Conservation (phyloP, 805 yeast genomes). For the Allodekkera sacchari region DNA sequence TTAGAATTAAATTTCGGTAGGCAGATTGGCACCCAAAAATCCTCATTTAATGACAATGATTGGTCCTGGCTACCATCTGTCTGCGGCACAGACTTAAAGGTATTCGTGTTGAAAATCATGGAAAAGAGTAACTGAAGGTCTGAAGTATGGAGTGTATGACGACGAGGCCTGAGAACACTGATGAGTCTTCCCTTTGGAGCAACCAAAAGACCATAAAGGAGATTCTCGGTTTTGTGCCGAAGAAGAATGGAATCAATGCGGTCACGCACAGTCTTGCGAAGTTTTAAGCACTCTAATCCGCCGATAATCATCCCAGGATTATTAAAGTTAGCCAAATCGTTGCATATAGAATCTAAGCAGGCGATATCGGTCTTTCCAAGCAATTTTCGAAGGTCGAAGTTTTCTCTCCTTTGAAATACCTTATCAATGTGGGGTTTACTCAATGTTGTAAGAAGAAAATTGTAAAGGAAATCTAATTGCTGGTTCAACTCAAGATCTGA, state of each 20-base stretch:
- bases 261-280: slow-evolving; percentile 49
- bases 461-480: slow-evolving; percentile 67
- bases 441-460: slow-evolving; percentile 72
- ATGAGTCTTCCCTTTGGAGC: slow-evolving; percentile 57
- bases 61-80: slow-evolving; percentile 4
- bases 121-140: slow-evolving; percentile 72
- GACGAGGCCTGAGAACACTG: slow-evolving; percentile 64
- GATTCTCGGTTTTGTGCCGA: slow-evolving; percentile 38
- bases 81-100: slow-evolving; percentile 32
- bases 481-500: slow-evolving; percentile 40
- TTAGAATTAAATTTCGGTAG: slow-evolving; percentile 81
- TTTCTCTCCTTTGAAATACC: slow-evolving; percentile 62
- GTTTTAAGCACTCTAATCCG: slow-evolving; percentile 53
- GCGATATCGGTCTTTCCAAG: slow-evolving; percentile 68
- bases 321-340: slow-evolving; percentile 37
- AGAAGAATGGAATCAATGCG: slow-evolving; percentile 50
- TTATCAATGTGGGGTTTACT: slow-evolving; percentile 71
- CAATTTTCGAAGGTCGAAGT: slow-evolving; percentile 72
- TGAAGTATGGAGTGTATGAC: slow-evolving; percentile 71
- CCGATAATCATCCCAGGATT: slow-evolving; percentile 57
- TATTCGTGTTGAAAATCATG: slow-evolving; percentile 53
- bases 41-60: slow-evolving; percentile 39
- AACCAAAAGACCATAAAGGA: slow-evolving; percentile 70
- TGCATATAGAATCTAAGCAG: slow-evolving; percentile 58
- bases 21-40: slow-evolving; percentile 91